A percentile compares a stretch with the other conserved stretches of the same genome.
Conservation (phyloP, 257 asterid genomes). For the Nyctanthes arbortristis region DNA sequence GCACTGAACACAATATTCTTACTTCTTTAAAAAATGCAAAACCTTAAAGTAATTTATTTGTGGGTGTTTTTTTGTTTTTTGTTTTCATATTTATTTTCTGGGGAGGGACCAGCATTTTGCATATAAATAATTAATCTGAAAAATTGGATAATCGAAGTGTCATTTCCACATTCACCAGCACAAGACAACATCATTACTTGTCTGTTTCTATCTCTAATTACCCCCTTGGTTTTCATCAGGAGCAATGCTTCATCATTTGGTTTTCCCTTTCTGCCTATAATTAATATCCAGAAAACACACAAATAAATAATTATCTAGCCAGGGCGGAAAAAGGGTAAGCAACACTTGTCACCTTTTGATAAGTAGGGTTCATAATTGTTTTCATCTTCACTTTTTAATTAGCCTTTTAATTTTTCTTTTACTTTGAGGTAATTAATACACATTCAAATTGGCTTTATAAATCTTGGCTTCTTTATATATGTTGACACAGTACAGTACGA, state of each 20-base stretch:
- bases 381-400: constrained; percentile 10
- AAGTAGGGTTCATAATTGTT: constrained; percentile 39
- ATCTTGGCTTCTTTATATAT: constrained; percentile 10
- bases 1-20: constrained; percentile 9
- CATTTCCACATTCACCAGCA: constrained; percentile 36
- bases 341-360: constrained; percentile 53
- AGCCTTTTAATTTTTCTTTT: no score
- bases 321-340: background rate
- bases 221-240: constrained; percentile 33
- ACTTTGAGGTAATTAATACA: background rate
- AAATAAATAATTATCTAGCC: background rate
- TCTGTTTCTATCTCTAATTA: constrained; percentile 33
- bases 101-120: constrained; percentile 5
- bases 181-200: constrained; percentile 68
- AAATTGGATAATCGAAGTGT: constrained; percentile 24
- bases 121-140: background rate
- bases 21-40: no score
- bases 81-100: background rate
- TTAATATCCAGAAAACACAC: background rate
- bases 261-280: constrained; percentile 8
- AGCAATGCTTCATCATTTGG: constrained; percentile 24
- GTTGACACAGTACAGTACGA: constrained; percentile 14
- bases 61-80: background rate
- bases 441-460: background rate
- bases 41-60: background rate